Evolutionary conservation across 148 eudicot species (phyloP).

Genomic region (Pharnaceum exiguum): DNA sequence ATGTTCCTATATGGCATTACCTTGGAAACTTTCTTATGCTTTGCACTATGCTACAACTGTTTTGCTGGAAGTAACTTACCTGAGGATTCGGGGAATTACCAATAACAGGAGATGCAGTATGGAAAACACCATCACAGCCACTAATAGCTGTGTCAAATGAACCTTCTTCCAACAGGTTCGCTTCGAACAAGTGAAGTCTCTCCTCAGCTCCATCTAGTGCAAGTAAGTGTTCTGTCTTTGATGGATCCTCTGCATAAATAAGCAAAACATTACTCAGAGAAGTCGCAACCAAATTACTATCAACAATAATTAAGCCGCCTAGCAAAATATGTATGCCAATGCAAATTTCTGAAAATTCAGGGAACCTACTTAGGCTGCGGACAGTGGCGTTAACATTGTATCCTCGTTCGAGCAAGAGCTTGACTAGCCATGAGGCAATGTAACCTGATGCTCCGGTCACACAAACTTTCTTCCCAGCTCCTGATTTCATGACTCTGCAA

Average conservation of each 20-base stretch:
- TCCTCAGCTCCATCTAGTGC: slow-evolving; percentile 36
- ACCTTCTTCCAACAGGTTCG: slow-evolving; percentile 25
- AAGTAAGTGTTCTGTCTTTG: slow-evolving; percentile 31
- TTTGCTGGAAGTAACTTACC: slow-evolving; percentile 1
- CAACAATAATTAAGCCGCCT: no score
- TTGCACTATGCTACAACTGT: background rate
- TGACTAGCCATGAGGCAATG: slow-evolving; percentile 45
- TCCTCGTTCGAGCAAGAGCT: slow-evolving; percentile 35
- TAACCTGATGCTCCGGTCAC: slow-evolving; percentile 41
- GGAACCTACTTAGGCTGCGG: slow-evolving; percentile 23
- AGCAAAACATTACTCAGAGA: no score
- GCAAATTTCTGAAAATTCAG: no score
- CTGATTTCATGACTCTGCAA: no score
- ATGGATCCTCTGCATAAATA: slow-evolving; percentile 20
- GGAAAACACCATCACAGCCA: slow-evolving; percentile 39
- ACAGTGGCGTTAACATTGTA: slow-evolving; percentile 37
- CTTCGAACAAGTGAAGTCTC: slow-evolving; percentile 38
- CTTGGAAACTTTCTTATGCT: no score
- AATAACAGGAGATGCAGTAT: slow-evolving; percentile 32
- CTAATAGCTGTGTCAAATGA: slow-evolving; percentile 29
- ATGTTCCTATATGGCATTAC: no score
- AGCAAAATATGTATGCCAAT: background rate
- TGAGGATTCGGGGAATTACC: slow-evolving; percentile 21
- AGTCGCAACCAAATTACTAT: no score
- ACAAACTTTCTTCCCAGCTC: slow-evolving; percentile 27